A percentile compares a stretch with the other conserved stretches of the same genome.
These are phyloP conservation scores for Psilocybe tampanensis DNA, from an alignment of 768 basidiomycete species.

Conservation along the genomic window DNA sequence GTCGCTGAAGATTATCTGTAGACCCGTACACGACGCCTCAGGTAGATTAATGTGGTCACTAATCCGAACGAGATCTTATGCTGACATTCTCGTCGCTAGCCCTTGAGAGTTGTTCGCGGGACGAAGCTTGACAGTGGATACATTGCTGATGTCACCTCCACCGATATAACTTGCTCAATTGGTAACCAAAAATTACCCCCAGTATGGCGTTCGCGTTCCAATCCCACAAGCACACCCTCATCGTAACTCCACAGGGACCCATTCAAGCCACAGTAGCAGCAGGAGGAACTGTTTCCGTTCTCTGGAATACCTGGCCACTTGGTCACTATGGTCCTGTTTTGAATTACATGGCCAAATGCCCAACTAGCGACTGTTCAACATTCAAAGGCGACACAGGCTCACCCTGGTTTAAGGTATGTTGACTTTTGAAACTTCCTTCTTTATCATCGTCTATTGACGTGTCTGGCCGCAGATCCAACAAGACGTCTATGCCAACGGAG, in stretches of 20 bases:
- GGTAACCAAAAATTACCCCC: conserved; percentile 38
- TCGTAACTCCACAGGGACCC: conserved; percentile 28
- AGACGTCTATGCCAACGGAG: conserved; percentile 34
- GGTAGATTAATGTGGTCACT: conserved; percentile 13
- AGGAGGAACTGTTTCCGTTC: conserved; percentile 33
- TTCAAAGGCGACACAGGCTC: conserved; percentile 38
- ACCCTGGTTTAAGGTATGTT: conserved; percentile 40
- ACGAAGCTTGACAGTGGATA: conserved; percentile 39
- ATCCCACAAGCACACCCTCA: neutral
- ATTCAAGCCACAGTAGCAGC: conserved; percentile 37
- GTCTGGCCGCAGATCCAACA: conserved; percentile 45
- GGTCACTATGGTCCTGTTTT: conserved; percentile 42
- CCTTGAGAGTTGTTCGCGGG: conserved; percentile 34
- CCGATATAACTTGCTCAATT: conserved; percentile 40
- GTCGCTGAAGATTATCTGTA: conserved; percentile 2
- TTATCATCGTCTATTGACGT: too few species aligned
- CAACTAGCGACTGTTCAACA: conserved; percentile 33
- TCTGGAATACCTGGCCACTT: conserved; percentile 43
- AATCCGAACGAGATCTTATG: neutral
- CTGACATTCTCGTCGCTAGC: conserved; percentile 17
- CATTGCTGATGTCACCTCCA: conserved; percentile 31
- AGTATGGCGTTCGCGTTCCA: conserved; percentile 15
- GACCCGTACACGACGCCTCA: conserved; percentile 37
- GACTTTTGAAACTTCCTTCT: too few species aligned
- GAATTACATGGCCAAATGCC: conserved; percentile 42